A percentile compares a stretch with the other conserved stretches of the same genome.
Conservation (phyloP, 2,329 filamentous ascomycete genomes). For the Penicillium sp. region DNA sequence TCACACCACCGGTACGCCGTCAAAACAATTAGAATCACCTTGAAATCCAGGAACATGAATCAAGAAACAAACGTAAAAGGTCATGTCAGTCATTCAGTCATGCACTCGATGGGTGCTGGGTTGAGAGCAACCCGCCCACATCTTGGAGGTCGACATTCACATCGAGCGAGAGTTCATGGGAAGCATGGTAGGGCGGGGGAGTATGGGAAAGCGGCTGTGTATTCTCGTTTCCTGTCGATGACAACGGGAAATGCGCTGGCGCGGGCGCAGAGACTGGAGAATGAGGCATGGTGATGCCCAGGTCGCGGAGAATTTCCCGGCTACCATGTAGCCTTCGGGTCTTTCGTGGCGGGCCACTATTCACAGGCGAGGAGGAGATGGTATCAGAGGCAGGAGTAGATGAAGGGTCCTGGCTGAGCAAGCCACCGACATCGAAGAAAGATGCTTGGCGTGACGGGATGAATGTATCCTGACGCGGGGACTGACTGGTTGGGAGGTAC, state of each 20-base stretch:
- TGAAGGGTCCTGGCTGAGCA: conserved; percentile 51
- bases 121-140: conserved; percentile 39
- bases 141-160: conserved; percentile 37
- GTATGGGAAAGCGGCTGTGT: conserved; percentile 2
- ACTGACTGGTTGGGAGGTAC: conserved; percentile 30
- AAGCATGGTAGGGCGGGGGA: conserved; percentile 19
- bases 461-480: conserved; percentile 25
- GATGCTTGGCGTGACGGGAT: conserved; percentile 57
- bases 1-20: no score
- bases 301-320: conserved; percentile 31
- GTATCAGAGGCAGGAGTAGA: conserved; percentile 7
- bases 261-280: conserved; percentile 1
- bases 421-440: conserved; percentile 78
- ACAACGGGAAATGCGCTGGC: background rate
- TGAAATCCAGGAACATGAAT: no score
- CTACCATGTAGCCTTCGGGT: conserved; percentile 18
- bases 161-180: conserved; percentile 20
- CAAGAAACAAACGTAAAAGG: no score
- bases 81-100: background rate
- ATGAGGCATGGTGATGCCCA: conserved; percentile 22
- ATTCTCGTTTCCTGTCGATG: background rate
- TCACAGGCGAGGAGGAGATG: conserved; percentile 4
- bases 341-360: no score
- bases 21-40: no score
- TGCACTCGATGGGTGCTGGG: background rate